Base-by-base conservation (phyloP, 139 green algal genomes). In the Zygnema circumcarinatum region DNA sequence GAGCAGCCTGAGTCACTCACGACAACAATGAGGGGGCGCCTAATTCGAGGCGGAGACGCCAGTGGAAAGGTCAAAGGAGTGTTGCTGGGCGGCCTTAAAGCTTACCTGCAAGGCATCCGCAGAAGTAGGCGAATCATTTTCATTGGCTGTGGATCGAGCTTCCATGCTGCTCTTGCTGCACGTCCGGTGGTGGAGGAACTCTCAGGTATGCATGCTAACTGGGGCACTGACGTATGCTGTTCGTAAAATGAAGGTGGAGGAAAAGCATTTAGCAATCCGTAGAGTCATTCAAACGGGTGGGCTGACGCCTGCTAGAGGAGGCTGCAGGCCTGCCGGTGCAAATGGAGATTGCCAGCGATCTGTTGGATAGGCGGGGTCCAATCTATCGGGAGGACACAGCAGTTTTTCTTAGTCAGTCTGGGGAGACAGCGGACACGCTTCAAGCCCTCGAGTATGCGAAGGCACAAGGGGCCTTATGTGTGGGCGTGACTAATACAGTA, bases 401-500 rank as follows among this genome's bases (percentile, higher is more conserved):
- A 42, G 92, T 99, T 1, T 98, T 99, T 87, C 92, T 98, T 31
- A 95, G 87, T 54, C 97, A 99, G 92, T 94, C 83, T 29, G 97
- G 97, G 2, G 97, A 99, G 92, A 99, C 97, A 2, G 96, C 97
- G 0, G 97, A 99, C 93, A 99, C 97, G 40, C 92, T 99, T 62
- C 67, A 93, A 25, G 94, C 96, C 11, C 90, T 98, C 62, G 92
- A 96, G 76, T 98, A 98, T 85, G 94, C 95, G 41, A 95, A 95
- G 92, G 88, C 84, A 16, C 83, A 86, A n/a, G 97, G 97, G 29
- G 96, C 97, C 32, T 90, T 99, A 78, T 98, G 95, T 86, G 93
- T 99, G 68, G 97, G 97, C 52, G 92, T 99, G 68, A 99, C 97
- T 80, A 99, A 99, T 93, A 99, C 96, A 21, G 97, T 99, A 29